phyloP scores from a whole-genome alignment of 805 yeast genomes.

The Kregervanrija delftensis region DNA sequence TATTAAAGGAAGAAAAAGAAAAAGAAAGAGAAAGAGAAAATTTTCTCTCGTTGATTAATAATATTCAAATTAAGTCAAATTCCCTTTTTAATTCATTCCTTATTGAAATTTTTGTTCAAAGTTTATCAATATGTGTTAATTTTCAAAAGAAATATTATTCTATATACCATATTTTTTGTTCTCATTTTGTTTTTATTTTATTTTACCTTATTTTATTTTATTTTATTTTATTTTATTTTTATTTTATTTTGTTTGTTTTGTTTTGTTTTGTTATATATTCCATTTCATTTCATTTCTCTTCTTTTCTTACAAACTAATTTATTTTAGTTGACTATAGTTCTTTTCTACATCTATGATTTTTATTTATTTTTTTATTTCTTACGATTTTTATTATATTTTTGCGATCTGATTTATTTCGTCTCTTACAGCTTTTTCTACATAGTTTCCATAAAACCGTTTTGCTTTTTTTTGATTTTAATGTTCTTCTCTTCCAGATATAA shows the following conservation, averaged over 20 bases:
- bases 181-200: constrained; percentile 3
- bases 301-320: too few relatives aligned
- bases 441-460: neutral
- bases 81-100: neutral
- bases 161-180: constrained; percentile 4
- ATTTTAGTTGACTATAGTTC: too few relatives aligned
- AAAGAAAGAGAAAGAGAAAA: constrained; percentile 1
- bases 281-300: neutral
- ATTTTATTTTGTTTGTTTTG: constrained; percentile 1
- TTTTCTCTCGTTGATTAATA: neutral
- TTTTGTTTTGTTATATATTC: neutral
- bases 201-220: constrained; percentile 2
- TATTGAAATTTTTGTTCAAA: neutral
- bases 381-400: too few relatives aligned
- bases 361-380: too few relatives aligned
- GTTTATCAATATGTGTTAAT: too few relatives aligned
- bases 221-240: constrained; percentile 1
- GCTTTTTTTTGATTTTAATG: neutral
- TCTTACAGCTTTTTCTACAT: too few relatives aligned
- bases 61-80: neutral
- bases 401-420: too few relatives aligned
- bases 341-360: too few relatives aligned
- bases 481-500: neutral
- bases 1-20: constrained; percentile 10
- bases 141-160: constrained; percentile 1